Evolutionary conservation across 371 early-diverging fungal genomes (phyloP).

Genomic region (Mortierella sp.): DNA sequence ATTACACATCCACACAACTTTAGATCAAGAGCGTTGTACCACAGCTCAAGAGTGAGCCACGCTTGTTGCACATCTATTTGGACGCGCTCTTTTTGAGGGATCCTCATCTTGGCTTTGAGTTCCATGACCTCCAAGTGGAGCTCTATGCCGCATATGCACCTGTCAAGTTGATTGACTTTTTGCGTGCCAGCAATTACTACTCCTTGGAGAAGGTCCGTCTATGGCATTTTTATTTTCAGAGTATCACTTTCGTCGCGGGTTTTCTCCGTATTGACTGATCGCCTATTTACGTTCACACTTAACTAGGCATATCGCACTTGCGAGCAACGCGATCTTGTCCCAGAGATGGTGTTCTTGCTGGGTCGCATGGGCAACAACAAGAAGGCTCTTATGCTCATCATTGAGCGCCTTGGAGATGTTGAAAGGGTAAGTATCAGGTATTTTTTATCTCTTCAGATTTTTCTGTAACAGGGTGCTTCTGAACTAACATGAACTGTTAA

Average conservation of each 20-base stretch:
- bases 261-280: not conserved
- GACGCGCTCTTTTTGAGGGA: constrained; percentile 88
- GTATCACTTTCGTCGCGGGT: not conserved
- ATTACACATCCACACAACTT: not conserved
- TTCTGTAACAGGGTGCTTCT: not conserved
- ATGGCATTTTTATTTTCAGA: not conserved
- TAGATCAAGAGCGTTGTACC: constrained; percentile 76
- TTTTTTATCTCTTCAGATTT: not conserved
- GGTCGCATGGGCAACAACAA: constrained; percentile 98
- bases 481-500: not conserved
- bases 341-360: constrained; percentile 95
- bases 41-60: constrained; percentile 68
- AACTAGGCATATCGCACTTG: constrained; percentile 86
- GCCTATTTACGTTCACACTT: not conserved
- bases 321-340: constrained; percentile 88
- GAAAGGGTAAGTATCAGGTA: constrained; percentile 69
- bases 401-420: constrained; percentile 90
- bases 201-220: constrained; percentile 73
- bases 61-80: constrained; percentile 87
- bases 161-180: constrained; percentile 82
- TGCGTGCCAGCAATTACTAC: constrained; percentile 84
- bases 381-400: constrained; percentile 91
- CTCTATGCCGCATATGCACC: constrained; percentile 94
- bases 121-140: constrained; percentile 89
- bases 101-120: constrained; percentile 81